Evolutionary conservation across 768 basidiomycete species (phyloP), one percentile per base, ranked within the genome.

Genomic region (Lentinula lateritia): DNA sequence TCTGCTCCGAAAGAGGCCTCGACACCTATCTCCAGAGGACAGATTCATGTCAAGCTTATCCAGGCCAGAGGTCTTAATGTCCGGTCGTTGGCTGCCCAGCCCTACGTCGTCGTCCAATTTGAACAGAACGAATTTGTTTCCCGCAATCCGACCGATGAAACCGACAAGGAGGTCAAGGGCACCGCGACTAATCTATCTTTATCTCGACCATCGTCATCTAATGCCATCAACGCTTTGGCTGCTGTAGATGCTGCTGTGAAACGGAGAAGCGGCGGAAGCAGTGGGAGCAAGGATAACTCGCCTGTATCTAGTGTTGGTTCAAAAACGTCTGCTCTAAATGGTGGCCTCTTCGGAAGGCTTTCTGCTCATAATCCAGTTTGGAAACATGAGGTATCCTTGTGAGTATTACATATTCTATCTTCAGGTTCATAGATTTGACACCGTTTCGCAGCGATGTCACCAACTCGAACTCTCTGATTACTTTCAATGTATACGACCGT

Each of bases 331-430:
- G 70, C 71, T 34, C 65, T 71, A 36, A 64, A 72, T 23, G 79
- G 78, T 53, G 73, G 78, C 5, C 80, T 90, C 57, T 88, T 92
- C 67, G 82, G 84, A 62, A 80, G 86, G 55, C 73, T 85, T 41
- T 87, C 86, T 18, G 82, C 92, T 61, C 83, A 92, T 69, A 98
- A 94, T 77, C 96, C 97, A 10, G 88, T 95, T 20, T 99, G 97
- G 97, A 99, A 99, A 76, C 96, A 98, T 72, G 91, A 98, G 73
- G 97, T 98, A 38, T 88, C 92, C 48, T 99, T 99, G 96, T 98
- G 74, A 75, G 95, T 83, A 7, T n/a, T 45, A 42, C 62, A 62
- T 56, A 32, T 63, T 61, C 55, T 28, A 58, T 42, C 60, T 23
- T 15, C 18, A 54, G 38, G 34, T 50, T 52, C 38, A 10, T 62